Conservation (phyloP, 1,284 basidiomycete genomes). For the Rhodotorula sp. region DNA sequence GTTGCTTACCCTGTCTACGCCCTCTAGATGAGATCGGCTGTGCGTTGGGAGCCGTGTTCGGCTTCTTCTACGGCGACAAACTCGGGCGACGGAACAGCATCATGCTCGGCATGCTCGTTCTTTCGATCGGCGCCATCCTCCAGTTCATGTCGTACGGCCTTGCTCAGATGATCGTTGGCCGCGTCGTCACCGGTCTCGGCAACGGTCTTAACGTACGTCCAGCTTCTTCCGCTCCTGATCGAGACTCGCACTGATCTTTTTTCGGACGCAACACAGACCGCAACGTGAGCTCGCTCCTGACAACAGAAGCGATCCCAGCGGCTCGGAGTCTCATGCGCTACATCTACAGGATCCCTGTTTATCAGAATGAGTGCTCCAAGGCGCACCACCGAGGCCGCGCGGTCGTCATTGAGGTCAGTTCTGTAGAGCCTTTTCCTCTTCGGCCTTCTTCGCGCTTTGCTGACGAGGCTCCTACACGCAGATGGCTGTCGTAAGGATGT, state of each 20-base stretch:
- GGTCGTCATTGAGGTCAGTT: slow-evolving; percentile 1
- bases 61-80: slow-evolving; percentile 6
- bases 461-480: background rate
- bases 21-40: slow-evolving; percentile 7
- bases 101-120: slow-evolving; percentile 10
- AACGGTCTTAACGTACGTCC: slow-evolving; percentile 2
- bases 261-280: background rate
- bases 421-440: background rate
- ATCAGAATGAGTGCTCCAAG: slow-evolving; percentile 8
- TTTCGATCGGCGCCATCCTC: slow-evolving; percentile 8
- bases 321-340: background rate
- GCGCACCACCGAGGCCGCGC: slow-evolving; percentile 6
- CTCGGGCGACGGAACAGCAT: slow-evolving; percentile 3
- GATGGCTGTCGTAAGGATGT: background rate
- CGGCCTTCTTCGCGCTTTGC: background rate
- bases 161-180: slow-evolving; percentile 1
- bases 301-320: background rate
- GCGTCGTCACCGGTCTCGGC: slow-evolving; percentile 3
- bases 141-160: slow-evolving; percentile 7
- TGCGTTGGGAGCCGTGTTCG: background rate
- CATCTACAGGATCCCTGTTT: background rate
- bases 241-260: background rate
- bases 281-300: background rate
- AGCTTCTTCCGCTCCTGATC: background rate
- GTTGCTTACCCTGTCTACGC: background rate